Evolutionary conservation across 805 yeast genomes (phyloP), one percentile per base, ranked within the genome.

Genomic region (Tetrapisispora iriomotensis): DNA sequence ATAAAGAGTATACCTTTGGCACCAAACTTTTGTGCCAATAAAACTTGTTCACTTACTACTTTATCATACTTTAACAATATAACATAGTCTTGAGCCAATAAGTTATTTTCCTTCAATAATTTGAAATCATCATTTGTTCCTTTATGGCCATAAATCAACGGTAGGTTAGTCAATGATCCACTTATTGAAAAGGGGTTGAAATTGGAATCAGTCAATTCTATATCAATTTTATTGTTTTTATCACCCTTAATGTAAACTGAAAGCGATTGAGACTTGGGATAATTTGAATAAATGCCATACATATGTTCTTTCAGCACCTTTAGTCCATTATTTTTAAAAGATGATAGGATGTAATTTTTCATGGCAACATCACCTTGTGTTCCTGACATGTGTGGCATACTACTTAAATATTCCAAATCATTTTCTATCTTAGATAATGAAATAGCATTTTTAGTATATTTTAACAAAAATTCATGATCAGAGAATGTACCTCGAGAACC

Each of bases 341-440:
- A 70, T 10, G 71, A 68, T 44, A 74, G 68, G n/a, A 87, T 66
- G 54, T 79, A 85, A 41, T 71, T 64, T 2, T 84, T 79, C 24
- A 85, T 60, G 0, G 84, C 67, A 41, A 75, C 57, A 55, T 85
- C 95, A 19, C 94, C 96, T n/a, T 74, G 72, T 2, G 96, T 79
- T 3, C 96, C 96, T 0, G 95, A 77, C 40, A 77, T 58, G 55
- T 85, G 96, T 2, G 94, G 83, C 74, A 85, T 73, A 3, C 80
- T 71, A 12, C 86, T 75, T 26, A 86, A 54, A 50, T 82, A 83
- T 48, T 82, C 80, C 40, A 82, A 51, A 45, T 78, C 74, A 32
- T 73, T 79, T 50, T 77, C 77, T 59, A 88, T 67, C n/a, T 72
- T 55, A 19, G 70, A 67, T 10, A 66, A 56, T 50, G 75, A 79